Evolutionary conservation across 2,329 filamentous ascomycete species (phyloP).

Genomic region (Annulohypoxylon truncatum): DNA sequence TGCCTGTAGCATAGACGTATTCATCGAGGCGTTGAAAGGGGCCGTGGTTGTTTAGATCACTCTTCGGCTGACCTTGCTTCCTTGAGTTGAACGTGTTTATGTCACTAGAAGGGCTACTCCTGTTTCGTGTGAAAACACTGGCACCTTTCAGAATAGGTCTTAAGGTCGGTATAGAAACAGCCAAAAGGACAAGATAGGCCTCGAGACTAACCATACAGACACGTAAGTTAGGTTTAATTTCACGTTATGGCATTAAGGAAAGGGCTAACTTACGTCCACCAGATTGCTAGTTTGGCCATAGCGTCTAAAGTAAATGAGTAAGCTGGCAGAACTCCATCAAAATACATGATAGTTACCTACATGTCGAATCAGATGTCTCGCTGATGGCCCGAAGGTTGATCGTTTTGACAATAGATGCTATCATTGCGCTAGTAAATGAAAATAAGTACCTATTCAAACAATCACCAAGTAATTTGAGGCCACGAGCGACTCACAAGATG

Average conservation of each 20-base stretch:
- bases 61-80: not conserved
- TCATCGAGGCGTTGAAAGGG: not conserved
- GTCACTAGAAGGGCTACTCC: not conserved
- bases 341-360: not conserved
- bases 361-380: constrained; percentile 1
- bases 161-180: constrained; percentile 28
- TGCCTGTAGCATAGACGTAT: not conserved
- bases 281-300: constrained; percentile 28
- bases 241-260: not conserved
- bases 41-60: not conserved
- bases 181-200: constrained; percentile 30
- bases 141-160: not conserved
- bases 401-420: constrained; percentile 37
- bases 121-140: not conserved
- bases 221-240: not conserved
- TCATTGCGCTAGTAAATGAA: constrained; percentile 26
- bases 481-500: constrained; percentile 23
- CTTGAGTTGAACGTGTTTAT: not conserved
- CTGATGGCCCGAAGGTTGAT: constrained; percentile 17
- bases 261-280: constrained; percentile 18
- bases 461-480: not conserved
- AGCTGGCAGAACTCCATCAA: not conserved
- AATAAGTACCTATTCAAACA: not conserved
- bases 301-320: constrained; percentile 5
- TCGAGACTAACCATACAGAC: constrained; percentile 17